Conservation (phyloP, 2,329 filamentous ascomycete species). For the Pseudocercospora cruenta region DNA sequence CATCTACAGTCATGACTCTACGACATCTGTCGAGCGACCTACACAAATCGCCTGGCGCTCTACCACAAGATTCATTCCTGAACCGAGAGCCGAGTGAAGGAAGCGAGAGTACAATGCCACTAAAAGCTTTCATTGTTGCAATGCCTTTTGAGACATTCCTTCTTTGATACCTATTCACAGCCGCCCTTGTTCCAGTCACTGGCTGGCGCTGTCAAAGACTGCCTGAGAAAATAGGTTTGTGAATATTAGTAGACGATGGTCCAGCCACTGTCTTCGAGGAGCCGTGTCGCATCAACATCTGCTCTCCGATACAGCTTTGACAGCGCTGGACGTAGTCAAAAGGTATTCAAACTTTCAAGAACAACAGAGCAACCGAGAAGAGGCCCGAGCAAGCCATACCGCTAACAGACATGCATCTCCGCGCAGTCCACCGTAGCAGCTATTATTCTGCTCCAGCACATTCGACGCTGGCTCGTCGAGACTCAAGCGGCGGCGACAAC, state of each 20-base stretch:
- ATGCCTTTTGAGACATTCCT: neutral
- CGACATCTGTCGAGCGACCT: neutral
- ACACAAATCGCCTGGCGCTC: neutral
- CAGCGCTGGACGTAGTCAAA: neutral
- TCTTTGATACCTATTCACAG: neutral
- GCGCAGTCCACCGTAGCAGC: slow-evolving; percentile 13
- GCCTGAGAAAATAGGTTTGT: neutral
- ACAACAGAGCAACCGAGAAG: neutral
- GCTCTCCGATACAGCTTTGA: neutral
- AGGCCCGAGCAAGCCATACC: neutral
- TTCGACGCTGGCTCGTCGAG: slow-evolving; percentile 17
- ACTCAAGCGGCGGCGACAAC: slow-evolving; percentile 5
- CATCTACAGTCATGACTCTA: neutral
- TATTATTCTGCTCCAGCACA: slow-evolving; percentile 11
- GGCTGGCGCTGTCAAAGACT: neutral
- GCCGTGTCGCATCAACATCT: neutral
- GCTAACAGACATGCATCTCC: slow-evolving; percentile 17
- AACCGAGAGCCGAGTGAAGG: neutral
- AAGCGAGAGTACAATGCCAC: neutral
- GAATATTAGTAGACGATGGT: neutral
- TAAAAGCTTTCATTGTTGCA: neutral
- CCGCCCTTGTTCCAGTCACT: neutral
- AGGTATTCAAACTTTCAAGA: neutral
- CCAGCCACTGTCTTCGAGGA: neutral
- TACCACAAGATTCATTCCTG: too few relatives aligned